Percentiles rank a stretch among this genome's conserved stretches.
These are phyloP conservation scores for Penicillium occitanis DNA, from an alignment of 2,329 filamentous ascomycete genomes.

Conservation along the genomic window DNA sequence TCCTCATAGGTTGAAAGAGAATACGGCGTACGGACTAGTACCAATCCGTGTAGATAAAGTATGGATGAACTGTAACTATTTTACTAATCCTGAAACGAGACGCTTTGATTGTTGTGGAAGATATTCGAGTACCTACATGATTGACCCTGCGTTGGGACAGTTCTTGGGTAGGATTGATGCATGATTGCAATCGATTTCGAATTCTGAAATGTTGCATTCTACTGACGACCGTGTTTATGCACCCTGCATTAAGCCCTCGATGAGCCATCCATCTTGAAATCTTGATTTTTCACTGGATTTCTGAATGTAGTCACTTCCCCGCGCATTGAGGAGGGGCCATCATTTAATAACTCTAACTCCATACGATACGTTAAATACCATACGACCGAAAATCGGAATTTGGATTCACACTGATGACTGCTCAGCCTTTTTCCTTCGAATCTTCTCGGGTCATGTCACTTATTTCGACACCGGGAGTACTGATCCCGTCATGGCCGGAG, in stretches of 20 bases:
- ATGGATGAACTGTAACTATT: background rate
- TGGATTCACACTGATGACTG: background rate
- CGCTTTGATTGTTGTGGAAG: background rate
- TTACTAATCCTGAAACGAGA: slow-evolving; percentile 1
- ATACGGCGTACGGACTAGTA: background rate
- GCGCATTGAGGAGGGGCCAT: slow-evolving; percentile 4
- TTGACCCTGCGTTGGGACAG: background rate
- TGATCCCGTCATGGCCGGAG: background rate
- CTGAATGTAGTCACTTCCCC: slow-evolving; percentile 7
- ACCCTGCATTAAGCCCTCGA: background rate
- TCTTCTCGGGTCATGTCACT: slow-evolving; percentile 5
- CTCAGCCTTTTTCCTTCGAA: slow-evolving; percentile 2
- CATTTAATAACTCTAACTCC: background rate
- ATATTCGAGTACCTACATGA: background rate
- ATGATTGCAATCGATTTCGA: background rate
- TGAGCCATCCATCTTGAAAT: background rate
- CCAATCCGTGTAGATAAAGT: background rate
- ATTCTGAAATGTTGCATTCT: slow-evolving; percentile 1
- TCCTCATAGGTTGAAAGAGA: background rate
- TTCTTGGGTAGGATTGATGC: slow-evolving; percentile 8
- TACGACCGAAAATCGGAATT: slow-evolving; percentile 13
- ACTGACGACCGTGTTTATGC: background rate
- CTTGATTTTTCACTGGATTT: background rate
- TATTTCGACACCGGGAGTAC: background rate
- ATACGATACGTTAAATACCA: background rate